A percentile compares a stretch with the other conserved stretches of the same genome.
Evolutionary conservation across 2,329 filamentous ascomycete genomes (phyloP).

Genomic region (Phialophora verrucosa): DNA sequence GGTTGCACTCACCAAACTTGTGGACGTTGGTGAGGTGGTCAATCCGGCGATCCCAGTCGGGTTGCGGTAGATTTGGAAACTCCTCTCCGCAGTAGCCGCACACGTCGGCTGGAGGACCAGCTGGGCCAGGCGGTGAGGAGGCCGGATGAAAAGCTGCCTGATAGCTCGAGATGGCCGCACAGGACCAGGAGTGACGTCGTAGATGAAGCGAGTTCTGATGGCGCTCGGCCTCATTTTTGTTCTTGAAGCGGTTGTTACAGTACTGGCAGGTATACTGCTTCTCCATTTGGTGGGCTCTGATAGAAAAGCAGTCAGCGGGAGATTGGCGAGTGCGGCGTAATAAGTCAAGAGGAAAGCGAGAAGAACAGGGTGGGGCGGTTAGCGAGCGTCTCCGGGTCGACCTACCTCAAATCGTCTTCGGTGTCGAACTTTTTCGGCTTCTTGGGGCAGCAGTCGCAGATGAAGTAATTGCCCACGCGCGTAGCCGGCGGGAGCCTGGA

Average conservation of each 20-base stretch:
- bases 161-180: slow-evolving; percentile 77
- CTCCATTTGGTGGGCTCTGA: slow-evolving; percentile 84
- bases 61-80: slow-evolving; percentile 74
- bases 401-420: slow-evolving; percentile 81
- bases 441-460: slow-evolving; percentile 96
- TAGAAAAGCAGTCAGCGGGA: slow-evolving; percentile 7
- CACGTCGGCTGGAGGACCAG: slow-evolving; percentile 63
- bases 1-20: slow-evolving; percentile 98
- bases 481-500: slow-evolving; percentile 44
- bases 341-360: neutral
- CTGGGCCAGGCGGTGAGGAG: slow-evolving; percentile 41
- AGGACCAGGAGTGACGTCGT: slow-evolving; percentile 94
- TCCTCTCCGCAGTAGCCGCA: slow-evolving; percentile 97
- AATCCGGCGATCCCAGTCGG: slow-evolving; percentile 86
- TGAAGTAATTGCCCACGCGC: slow-evolving; percentile 64
- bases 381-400: slow-evolving; percentile 29
- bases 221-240: slow-evolving; percentile 96
- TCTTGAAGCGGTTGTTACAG: slow-evolving; percentile 96
- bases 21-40: slow-evolving; percentile 88
- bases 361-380: neutral
- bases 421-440: slow-evolving; percentile 96
- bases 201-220: slow-evolving; percentile 96
- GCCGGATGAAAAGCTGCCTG: slow-evolving; percentile 88
- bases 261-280: slow-evolving; percentile 95
- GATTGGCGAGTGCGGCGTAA: slow-evolving; percentile 7